phyloP scores from a whole-genome alignment of 2,329 filamentous ascomycete species.

The Tolypocladium tropicale region DNA sequence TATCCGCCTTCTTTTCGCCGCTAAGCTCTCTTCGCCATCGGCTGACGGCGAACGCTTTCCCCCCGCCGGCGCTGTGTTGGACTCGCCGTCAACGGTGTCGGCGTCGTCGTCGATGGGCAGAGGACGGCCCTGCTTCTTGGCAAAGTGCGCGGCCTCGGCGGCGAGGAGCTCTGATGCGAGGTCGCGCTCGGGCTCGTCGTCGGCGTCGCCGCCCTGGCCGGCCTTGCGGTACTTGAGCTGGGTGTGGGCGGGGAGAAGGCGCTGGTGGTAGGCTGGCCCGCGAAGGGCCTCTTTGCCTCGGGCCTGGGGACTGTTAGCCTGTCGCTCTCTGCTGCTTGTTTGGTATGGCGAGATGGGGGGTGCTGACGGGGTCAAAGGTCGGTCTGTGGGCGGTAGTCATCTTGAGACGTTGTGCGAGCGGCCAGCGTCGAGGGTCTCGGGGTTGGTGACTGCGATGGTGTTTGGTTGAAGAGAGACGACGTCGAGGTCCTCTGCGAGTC shows the following conservation, averaged over 20 bases:
- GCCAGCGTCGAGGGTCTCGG: background rate
- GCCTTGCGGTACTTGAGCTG: conserved; percentile 78
- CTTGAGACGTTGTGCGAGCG: conserved; percentile 5
- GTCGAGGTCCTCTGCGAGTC: background rate
- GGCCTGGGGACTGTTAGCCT: conserved; percentile 44
- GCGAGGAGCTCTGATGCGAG: conserved; percentile 81
- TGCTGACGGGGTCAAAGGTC: conserved; percentile 82
- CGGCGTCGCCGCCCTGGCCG: conserved; percentile 77
- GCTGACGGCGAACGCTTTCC: conserved; percentile 42
- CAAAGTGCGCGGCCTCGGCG: conserved; percentile 79
- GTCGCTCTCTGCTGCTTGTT: conserved; percentile 1
- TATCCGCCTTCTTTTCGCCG: conserved; percentile 76
- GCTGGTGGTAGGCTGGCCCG: conserved; percentile 91
- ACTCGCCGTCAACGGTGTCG: conserved; percentile 27
- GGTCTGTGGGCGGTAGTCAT: conserved; percentile 71
- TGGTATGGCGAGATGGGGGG: background rate
- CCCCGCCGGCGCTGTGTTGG: conserved; percentile 15
- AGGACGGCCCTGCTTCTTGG: conserved; percentile 59
- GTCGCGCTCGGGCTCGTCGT: conserved; percentile 62
- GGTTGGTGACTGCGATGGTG: background rate
- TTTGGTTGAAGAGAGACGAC: background rate
- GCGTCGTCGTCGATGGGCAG: conserved; percentile 37
- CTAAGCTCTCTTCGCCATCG: conserved; percentile 52
- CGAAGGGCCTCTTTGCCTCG: conserved; percentile 90
- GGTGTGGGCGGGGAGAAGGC: conserved; percentile 86